These are phyloP conservation scores for Trematosphaeria pertusa DNA, from an alignment of 2,329 filamentous ascomycete genomes.

Conservation along the genomic window DNA sequence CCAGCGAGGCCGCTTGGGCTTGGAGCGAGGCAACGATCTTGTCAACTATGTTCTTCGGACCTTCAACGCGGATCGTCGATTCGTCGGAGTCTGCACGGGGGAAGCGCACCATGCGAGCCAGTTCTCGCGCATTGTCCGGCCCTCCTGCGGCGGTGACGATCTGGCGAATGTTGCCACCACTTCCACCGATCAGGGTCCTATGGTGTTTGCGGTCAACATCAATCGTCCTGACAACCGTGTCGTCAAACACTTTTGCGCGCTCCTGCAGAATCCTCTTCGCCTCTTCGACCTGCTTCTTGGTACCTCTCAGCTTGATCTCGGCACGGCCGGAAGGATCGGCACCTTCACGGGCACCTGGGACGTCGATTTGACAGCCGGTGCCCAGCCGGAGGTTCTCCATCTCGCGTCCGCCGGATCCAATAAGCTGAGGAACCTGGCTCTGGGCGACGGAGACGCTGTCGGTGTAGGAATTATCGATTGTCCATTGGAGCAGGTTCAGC, in stretches of 20 bases:
- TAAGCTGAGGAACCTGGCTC: conserved; percentile 90
- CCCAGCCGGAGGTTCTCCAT: conserved; percentile 87
- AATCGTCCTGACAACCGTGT: conserved; percentile 83
- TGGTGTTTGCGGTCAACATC: conserved; percentile 96
- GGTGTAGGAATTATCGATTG: conserved; percentile 84
- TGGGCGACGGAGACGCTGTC: conserved; percentile 85
- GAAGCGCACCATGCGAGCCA: conserved; percentile 92
- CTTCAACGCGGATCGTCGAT: conserved; percentile 86
- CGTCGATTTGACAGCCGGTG: conserved; percentile 89
- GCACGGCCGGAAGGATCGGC: conserved; percentile 71
- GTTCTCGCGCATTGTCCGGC: conserved; percentile 80
- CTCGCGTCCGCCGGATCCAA: conserved; percentile 86
- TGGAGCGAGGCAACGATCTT: conserved; percentile 86
- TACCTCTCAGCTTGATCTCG: conserved; percentile 91
- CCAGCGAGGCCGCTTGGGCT: conserved; percentile 80
- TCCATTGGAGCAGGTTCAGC: conserved; percentile 84
- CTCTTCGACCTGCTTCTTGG: conserved; percentile 86
- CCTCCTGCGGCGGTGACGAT: conserved; percentile 90
- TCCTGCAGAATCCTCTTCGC: conserved; percentile 90
- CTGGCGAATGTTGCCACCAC: conserved; percentile 82
- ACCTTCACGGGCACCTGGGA: conserved; percentile 80
- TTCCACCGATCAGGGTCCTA: conserved; percentile 83
- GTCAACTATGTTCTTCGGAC: conserved; percentile 81
- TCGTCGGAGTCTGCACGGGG: conserved; percentile 85
- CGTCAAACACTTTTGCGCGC: conserved; percentile 85